Base-by-base conservation (phyloP, 2,329 filamentous ascomycete genomes). In the Malbranchea zuffiana region DNA sequence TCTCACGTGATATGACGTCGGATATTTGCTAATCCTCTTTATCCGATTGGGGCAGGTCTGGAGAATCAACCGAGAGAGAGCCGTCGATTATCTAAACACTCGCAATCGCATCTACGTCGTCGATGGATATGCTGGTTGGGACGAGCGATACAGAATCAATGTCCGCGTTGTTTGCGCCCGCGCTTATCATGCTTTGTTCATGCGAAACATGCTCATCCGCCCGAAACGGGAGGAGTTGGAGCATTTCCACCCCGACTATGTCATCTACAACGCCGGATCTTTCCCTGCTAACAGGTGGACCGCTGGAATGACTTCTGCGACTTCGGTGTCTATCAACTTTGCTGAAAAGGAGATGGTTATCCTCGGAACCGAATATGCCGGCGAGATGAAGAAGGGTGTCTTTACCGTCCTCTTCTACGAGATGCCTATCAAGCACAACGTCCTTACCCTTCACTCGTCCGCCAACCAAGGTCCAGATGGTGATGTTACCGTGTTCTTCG, bases 261-360 rank as follows among this genome's bases (percentile, higher is more conserved):
- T 88, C 56, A 96, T 98, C 70, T 98, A 98, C 81, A 98, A 98
- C 62, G 90, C 87, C 46, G 90, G 90, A 51, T 84, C 84, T 45
- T 98, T 98, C 82, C 90, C 90, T 31, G 90, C 90, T 60, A 98
- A 98, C 73, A 80, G 88, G 66, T 98, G 80, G 69, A 98, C 90
- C 43, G 83, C 86, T 63, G 87, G 90, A 57, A 98, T 98, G 90
- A 98, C 90, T 54, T 96, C 90, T 13, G 84, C 85, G 45, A 98
- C 90, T 35, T 98, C 90, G 6, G 88, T 98, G 35, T 82, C 90
- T 51, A 92, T 98, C 72, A 98, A 98, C 78, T 98, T 98, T 55
- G 82, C 82, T 59, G 87, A 95, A 60, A 95, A 94, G 80, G 90
- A 98, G 75, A 98, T 98, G 90, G 90, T 98, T 51, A 98, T 98